Percentiles rank a stretch among this genome's conserved stretches.
These are phyloP conservation scores for Sclerotiophoma versabilis DNA, from an alignment of 2,329 filamentous ascomycete species.

Conservation along the genomic window DNA sequence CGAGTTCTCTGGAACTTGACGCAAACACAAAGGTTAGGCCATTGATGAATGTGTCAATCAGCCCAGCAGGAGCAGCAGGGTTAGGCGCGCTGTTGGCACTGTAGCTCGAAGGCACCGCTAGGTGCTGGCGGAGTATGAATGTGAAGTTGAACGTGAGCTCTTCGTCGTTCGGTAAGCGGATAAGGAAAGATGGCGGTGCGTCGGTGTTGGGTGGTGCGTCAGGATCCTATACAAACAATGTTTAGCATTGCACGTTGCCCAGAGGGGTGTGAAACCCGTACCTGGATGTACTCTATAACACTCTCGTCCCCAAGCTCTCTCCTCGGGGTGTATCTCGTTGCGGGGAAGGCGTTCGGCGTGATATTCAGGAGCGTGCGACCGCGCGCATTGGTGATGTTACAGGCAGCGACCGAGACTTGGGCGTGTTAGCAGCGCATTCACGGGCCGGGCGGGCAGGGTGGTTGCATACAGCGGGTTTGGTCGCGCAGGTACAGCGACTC, in stretches of 20 bases:
- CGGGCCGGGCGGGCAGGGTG: not conserved
- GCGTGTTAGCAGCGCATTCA: constrained; percentile 28
- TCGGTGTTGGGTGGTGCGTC: constrained; percentile 58
- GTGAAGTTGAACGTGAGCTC: constrained; percentile 93
- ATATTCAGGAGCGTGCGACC: constrained; percentile 79
- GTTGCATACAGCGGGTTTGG: constrained; percentile 80
- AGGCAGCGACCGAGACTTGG: constrained; percentile 84
- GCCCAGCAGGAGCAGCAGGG: constrained; percentile 50
- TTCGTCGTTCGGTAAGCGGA: constrained; percentile 89
- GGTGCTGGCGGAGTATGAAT: constrained; percentile 73
- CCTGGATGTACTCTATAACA: constrained; percentile 91
- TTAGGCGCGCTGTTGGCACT: constrained; percentile 56
- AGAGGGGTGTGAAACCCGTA: constrained; percentile 49
- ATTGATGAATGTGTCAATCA: constrained; percentile 77
- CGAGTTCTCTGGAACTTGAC: constrained; percentile 83
- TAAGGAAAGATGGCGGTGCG: constrained; percentile 73
- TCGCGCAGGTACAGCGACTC: constrained; percentile 84
- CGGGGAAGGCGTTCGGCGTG: constrained; percentile 85
- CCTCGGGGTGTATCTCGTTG: constrained; percentile 75
- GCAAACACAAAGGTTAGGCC: constrained; percentile 93
- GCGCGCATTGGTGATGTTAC: constrained; percentile 80
- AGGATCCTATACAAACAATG: constrained; percentile 69
- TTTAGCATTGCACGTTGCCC: constrained; percentile 16
- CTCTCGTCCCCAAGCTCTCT: constrained; percentile 75
- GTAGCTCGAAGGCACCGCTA: constrained; percentile 51